phyloP scores from a whole-genome alignment of 2,329 filamentous ascomycete genomes.

The Xylariaceae sp. region DNA sequence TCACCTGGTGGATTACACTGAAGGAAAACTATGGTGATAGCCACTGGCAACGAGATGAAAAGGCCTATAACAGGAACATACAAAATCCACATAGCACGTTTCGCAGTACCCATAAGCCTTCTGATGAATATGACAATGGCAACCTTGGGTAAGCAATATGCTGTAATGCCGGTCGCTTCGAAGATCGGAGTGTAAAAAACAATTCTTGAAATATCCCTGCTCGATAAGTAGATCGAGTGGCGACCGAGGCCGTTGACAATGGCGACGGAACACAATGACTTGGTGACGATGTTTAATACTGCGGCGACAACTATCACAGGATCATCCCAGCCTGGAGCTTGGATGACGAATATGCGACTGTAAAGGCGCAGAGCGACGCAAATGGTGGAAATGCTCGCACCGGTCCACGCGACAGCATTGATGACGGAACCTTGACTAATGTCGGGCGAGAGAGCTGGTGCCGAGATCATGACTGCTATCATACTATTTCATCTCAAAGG shows the following conservation, averaged over 20 bases:
- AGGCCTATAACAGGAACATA: not conserved
- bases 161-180: not conserved
- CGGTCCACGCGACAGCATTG: not conserved
- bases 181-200: not conserved
- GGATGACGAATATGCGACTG: slow-evolving; percentile 6
- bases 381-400: slow-evolving; percentile 3
- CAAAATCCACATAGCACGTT: slow-evolving; percentile 3
- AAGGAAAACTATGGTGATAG: not conserved
- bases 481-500: too few relatives aligned
- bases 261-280: not conserved
- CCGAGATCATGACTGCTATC: not conserved
- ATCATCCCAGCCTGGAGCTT: slow-evolving; percentile 3
- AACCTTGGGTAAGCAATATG: not conserved
- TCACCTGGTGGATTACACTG: not conserved
- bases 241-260: not conserved
- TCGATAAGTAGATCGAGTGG: not conserved
- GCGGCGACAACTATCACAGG: slow-evolving; percentile 1
- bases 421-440: not conserved
- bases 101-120: slow-evolving; percentile 2
- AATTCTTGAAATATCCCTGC: not conserved
- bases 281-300: slow-evolving; percentile 1
- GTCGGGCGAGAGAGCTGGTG: not conserved
- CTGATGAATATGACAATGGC: slow-evolving; percentile 2
- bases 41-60: not conserved
- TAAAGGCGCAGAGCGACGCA: slow-evolving; percentile 5